These are phyloP conservation scores for Boletus subcaerulescens DNA, from an alignment of 768 basidiomycete genomes.

Conservation along the genomic window DNA sequence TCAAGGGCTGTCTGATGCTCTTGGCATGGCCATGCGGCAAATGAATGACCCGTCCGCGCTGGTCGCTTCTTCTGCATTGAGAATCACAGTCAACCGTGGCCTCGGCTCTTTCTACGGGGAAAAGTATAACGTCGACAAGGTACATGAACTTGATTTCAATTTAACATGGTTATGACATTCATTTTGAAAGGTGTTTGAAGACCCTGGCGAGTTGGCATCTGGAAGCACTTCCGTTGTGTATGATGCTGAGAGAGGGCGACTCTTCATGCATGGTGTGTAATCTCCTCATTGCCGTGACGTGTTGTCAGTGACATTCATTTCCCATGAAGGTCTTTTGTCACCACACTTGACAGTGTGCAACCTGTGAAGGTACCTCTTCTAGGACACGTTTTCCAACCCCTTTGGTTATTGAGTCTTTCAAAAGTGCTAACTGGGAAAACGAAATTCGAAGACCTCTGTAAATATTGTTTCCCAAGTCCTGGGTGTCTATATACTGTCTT, in stretches of 20 bases:
- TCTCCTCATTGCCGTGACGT: conserved; percentile 1
- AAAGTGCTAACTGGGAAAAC: not conserved
- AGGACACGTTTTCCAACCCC: not conserved
- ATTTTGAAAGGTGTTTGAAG: conserved; percentile 56
- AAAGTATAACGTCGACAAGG: conserved; percentile 60
- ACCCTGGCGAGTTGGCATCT: conserved; percentile 56
- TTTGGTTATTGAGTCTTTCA: not conserved
- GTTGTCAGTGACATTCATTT: conserved; percentile 6
- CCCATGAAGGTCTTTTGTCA: conserved; percentile 29
- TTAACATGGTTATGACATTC: conserved; percentile 1
- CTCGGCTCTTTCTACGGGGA: conserved; percentile 52
- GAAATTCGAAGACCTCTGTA: not conserved
- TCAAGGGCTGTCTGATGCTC: conserved; percentile 42
- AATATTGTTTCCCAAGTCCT: no score
- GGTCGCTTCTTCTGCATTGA: conserved; percentile 49
- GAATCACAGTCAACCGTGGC: conserved; percentile 53
- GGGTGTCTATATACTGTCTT: no score
- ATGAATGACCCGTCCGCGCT: conserved; percentile 39
- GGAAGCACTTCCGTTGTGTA: conserved; percentile 57
- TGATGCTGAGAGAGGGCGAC: conserved; percentile 44
- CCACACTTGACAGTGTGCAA: conserved; percentile 35
- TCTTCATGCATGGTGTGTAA: conserved; percentile 59
- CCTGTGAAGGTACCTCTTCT: conserved; percentile 14
- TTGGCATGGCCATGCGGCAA: conserved; percentile 37
- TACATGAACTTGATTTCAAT: conserved; percentile 19